Evolutionary conservation across 2,329 filamentous ascomycete species (phyloP), one percentile per base, ranked within the genome.

Genomic region (Aspergillus texensis): DNA sequence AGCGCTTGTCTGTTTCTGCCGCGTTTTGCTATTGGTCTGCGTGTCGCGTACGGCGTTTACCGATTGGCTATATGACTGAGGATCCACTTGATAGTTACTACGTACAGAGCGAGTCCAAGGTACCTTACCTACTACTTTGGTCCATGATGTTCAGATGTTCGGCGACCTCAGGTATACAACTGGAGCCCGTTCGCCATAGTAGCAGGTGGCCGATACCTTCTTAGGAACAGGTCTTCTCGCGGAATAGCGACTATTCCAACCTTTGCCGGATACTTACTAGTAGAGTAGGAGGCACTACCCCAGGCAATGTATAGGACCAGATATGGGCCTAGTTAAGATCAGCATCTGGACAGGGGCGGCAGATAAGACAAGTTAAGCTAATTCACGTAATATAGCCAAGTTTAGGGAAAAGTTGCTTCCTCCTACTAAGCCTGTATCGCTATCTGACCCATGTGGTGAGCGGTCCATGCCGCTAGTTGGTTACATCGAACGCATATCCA

Each of bases 1-100:
- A 55, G 52, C 52, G 52, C 52, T 55, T 55, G n/a, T 34, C 21
- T 21, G 16, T 36, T 36, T 55, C n/a, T 54, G 46, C 46, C 46
- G 46, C 26, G 24, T 19, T 30, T 28, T 32, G 16, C 26, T n/a
- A 52, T 52, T 52, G 26, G 48, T 1, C 28, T 39, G 32, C 10
- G 10, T 39, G 52, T 55, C 52, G 52, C 36, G 32, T 55, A 55
- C 30, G 52, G 52, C 34, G 34, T 34, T 39, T 55, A 55, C 34
- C 34, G 32, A 55, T 55, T 55, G 52, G 52, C 21, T 21, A 55
- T 36, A 36, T 2, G 19, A n/a, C 30, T 14, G 30, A 16, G 32
- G 52, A 26, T 55, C 32, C 52, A 55, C 26, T 39, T 39, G 14
- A 39, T 39, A 39, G 12, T 36, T 36, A 14, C 36, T 39, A 39